Base-by-base conservation (phyloP, 106 monocot genomes). In the Hemerocallis citrina region DNA sequence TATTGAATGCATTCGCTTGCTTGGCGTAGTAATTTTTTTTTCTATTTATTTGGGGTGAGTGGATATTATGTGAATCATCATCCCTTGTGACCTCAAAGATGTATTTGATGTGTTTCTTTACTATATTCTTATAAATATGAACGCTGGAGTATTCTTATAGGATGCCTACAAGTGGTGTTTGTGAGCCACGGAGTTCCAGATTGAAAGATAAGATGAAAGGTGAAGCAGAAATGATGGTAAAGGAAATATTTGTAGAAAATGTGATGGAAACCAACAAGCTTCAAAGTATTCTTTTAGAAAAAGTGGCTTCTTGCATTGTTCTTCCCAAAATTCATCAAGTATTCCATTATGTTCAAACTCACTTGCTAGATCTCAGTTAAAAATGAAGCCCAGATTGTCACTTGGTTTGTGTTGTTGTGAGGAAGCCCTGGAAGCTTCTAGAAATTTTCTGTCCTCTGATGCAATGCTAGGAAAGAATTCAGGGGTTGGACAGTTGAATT, bases 191-290 rank as follows among this genome's bases (percentile, higher is more conserved):
- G 44, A 95, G 95, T 31, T 95, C 76, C 11, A 75, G 95, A 20
- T 34, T 95, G 34, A 95, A 90, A 72, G 70, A 81, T 74, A 95
- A 86, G 67, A 81, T 81, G 86, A 86, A 66, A 57, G 77, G 89
- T 64, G 90, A 95, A 86, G 90, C 83, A 40, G 95, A 95, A 71
- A 28, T 55, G 33, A 87, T 95, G 76, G 64, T 95, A 10, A 95
- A 95, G 69, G 71, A 81, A 40, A 70, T 38, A 42, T 95, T 95
- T 70, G 81, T 87, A 59, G 63, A 81, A 60, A 90, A 71, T 61
- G 77, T 90, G 43, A 75, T 72, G 4, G 47, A 72, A 34, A 86
- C 81, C 50, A 95, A 90, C 68, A 30, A 69, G 28, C 59, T 90
- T n/a, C 80, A 86, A 49, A 74, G 57, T 62, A 43, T 44, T 59